These are phyloP conservation scores for Carallia pectinifolia DNA, from an alignment of 345 rosid genomes.

Conservation along the genomic window DNA sequence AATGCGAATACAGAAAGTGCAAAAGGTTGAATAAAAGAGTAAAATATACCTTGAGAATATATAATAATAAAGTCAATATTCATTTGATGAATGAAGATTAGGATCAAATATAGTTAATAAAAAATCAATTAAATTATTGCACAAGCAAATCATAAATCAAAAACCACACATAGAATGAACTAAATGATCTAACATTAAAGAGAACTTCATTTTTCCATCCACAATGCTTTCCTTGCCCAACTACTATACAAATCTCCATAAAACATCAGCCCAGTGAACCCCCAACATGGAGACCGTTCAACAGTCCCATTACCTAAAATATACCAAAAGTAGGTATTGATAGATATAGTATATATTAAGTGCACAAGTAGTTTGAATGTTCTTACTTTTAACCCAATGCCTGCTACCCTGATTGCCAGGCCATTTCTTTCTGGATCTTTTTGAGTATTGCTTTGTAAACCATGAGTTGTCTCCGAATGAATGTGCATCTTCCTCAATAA, in stretches of 20 bases:
- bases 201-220: background rate
- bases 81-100: background rate
- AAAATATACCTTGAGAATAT: background rate
- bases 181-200: background rate
- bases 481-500: slow-evolving; percentile 45
- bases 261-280: background rate
- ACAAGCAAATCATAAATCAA: background rate
- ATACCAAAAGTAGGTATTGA: background rate
- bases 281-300: background rate
- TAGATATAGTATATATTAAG: background rate
- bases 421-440: slow-evolving; percentile 38
- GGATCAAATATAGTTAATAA: background rate
- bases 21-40: background rate
- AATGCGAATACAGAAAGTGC: background rate
- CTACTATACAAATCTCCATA: background rate
- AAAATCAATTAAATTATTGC: no score
- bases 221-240: background rate
- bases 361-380: slow-evolving; percentile 3
- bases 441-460: slow-evolving; percentile 51
- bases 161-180: background rate
- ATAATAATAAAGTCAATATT: background rate
- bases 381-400: slow-evolving; percentile 55
- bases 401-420: slow-evolving; percentile 39
- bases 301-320: background rate
- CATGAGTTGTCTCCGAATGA: slow-evolving; percentile 54